Evolutionary conservation across 2,329 filamentous ascomycete genomes (phyloP).

Genomic region (Exutisphaerella laricina): DNA sequence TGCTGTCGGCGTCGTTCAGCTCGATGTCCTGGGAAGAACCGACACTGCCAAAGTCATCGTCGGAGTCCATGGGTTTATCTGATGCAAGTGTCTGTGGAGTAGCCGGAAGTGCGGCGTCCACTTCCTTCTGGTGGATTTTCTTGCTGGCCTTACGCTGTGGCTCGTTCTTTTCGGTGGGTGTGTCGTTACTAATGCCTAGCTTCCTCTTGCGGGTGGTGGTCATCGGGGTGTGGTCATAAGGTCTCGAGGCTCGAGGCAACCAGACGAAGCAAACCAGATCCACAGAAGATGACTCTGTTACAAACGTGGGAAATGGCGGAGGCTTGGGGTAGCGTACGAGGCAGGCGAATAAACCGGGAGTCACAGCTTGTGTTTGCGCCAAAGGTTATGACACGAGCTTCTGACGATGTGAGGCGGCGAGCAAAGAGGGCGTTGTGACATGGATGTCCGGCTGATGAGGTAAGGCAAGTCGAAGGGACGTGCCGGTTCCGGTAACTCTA

Average conservation of each 20-base stretch:
- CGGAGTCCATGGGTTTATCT: conserved; percentile 73
- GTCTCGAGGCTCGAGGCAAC: conserved; percentile 22
- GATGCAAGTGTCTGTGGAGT: conserved; percentile 48
- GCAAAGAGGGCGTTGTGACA: not conserved
- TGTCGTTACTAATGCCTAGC: conserved; percentile 20
- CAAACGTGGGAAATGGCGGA: not conserved
- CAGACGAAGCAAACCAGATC: conserved; percentile 2
- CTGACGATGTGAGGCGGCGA: not conserved
- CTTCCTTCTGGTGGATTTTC: conserved; percentile 30
- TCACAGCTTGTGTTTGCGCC: not conserved
- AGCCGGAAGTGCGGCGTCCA: conserved; percentile 38
- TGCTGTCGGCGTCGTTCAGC: conserved; percentile 59
- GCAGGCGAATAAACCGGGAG: not conserved
- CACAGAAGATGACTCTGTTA: not conserved
- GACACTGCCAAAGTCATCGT: conserved; percentile 87
- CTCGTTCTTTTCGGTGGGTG: conserved; percentile 30
- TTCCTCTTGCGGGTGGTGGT: conserved; percentile 35
- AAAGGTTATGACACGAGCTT: too few relatives aligned
- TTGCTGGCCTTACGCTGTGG: conserved; percentile 30
- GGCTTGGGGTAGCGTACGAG: not conserved
- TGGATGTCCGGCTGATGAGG: not conserved
- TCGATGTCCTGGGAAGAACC: conserved; percentile 69
- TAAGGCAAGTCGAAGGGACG: not conserved
- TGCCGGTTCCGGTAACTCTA: not conserved
- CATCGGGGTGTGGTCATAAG: conserved; percentile 27